Conservation (phyloP, 1,284 basidiomycete species). For the Flammula alnicola region DNA sequence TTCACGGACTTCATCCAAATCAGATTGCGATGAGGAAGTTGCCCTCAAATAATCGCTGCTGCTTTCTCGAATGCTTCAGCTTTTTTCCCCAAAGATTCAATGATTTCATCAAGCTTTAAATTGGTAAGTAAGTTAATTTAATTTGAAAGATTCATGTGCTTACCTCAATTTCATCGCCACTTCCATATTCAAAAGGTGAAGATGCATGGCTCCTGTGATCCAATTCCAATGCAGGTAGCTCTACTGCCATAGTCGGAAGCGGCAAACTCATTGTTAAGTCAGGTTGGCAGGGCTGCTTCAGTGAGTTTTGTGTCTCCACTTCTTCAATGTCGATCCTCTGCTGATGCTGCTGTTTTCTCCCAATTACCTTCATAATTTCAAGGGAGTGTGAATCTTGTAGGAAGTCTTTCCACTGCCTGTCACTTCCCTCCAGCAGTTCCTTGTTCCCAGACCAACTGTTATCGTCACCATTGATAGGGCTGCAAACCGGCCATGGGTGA, state of each 20-base stretch:
- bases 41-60: neutral
- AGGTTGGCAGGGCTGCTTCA: no score
- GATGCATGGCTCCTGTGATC: neutral
- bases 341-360: no score
- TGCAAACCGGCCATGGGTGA: no score
- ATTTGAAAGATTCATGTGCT: neutral
- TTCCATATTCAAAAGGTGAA: neutral
- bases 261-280: neutral
- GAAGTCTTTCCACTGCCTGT: neutral
- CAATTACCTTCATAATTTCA: no score
- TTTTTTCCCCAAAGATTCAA: neutral
- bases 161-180: neutral
- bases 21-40: neutral
- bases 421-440: neutral
- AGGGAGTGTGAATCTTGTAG: neutral
- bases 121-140: neutral
- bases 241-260: neutral
- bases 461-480: constrained; percentile 1
- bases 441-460: neutral
- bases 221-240: no score
- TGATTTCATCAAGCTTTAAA: neutral
- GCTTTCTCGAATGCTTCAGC: neutral
- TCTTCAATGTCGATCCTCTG: no score
- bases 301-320: no score
- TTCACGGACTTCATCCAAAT: constrained; percentile 1